These are phyloP conservation scores for Globisporangium megalacanthum DNA, from an alignment of 352 stramenopile species.

Conservation along the genomic window DNA sequence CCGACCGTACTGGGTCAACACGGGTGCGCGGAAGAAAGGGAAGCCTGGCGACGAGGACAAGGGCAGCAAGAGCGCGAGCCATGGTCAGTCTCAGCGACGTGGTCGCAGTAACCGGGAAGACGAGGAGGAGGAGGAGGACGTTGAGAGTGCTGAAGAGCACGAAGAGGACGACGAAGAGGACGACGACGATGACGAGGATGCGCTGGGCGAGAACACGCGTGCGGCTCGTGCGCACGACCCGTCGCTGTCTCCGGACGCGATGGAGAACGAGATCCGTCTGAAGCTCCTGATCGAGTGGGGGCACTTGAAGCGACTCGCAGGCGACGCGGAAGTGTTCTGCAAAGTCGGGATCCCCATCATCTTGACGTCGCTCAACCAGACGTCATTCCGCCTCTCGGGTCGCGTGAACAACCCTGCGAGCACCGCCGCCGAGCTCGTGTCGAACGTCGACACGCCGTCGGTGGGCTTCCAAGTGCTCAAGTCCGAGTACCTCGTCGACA, in stretches of 20 bases:
- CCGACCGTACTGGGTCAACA: constrained; percentile 78
- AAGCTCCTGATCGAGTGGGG: constrained; percentile 78
- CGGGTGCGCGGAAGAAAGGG: constrained; percentile 19
- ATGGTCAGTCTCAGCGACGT: not conserved
- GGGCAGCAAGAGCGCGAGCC: not conserved
- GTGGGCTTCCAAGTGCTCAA: constrained; percentile 78
- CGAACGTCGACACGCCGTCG: constrained; percentile 50
- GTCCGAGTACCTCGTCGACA: constrained; percentile 80
- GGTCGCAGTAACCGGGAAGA: constrained; percentile 1
- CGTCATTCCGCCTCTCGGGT: constrained; percentile 61
- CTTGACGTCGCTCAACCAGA: constrained; percentile 75
- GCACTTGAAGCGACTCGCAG: constrained; percentile 62
- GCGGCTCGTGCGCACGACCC: constrained; percentile 67
- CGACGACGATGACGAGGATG: constrained; percentile 55
- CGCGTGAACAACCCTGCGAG: constrained; percentile 54
- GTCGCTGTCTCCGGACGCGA: constrained; percentile 74
- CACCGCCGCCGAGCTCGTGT: constrained; percentile 49
- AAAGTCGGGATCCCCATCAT: constrained; percentile 83
- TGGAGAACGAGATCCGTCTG: constrained; percentile 80
- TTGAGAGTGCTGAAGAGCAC: constrained; percentile 23
- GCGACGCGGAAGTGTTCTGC: constrained; percentile 68
- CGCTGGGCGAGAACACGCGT: constrained; percentile 34
- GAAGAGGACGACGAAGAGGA: constrained; percentile 23
- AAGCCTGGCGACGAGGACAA: not conserved
- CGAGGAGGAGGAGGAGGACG: not conserved